Percentiles rank a stretch among this genome's conserved stretches.
Conservation (phyloP, 176 grass and related monocot species). For the Alopecurus myosuroides region DNA sequence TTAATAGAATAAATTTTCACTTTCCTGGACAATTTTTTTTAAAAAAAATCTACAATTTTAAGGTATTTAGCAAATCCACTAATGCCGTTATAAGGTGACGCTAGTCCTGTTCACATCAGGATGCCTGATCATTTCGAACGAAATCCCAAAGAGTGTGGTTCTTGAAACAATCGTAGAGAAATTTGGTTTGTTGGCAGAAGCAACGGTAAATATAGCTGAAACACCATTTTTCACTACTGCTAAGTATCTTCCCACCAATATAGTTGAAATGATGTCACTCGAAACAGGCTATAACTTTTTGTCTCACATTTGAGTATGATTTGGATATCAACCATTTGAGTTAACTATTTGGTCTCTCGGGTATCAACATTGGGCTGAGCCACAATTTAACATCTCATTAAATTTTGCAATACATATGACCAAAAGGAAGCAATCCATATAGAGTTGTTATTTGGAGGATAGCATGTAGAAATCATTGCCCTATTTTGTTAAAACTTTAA, state of each 20-base stretch:
- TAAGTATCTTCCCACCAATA: background rate
- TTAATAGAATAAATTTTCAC: background rate
- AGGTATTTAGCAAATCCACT: background rate
- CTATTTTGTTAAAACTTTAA: too few species aligned
- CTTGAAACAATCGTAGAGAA: background rate
- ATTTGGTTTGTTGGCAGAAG: too few species aligned
- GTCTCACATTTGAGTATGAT: background rate
- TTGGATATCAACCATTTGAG: background rate
- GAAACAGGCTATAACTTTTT: background rate
- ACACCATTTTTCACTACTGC: background rate
- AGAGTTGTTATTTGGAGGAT: too few species aligned
- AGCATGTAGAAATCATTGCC: too few species aligned
- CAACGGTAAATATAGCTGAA: background rate
- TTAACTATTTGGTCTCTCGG: background rate
- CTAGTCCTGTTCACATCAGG: background rate
- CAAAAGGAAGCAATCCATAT: too few species aligned
- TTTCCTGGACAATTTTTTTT: background rate
- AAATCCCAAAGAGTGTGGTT: background rate
- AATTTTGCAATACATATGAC: too few species aligned
- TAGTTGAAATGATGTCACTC: background rate
- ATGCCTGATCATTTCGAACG: background rate
- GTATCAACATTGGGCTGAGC: background rate
- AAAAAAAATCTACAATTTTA: background rate
- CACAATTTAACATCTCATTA: too few species aligned
- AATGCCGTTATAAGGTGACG: background rate